Evolutionary conservation across 1,284 basidiomycete genomes (phyloP).

Genomic region (Tetrapyrgos nigripes): DNA sequence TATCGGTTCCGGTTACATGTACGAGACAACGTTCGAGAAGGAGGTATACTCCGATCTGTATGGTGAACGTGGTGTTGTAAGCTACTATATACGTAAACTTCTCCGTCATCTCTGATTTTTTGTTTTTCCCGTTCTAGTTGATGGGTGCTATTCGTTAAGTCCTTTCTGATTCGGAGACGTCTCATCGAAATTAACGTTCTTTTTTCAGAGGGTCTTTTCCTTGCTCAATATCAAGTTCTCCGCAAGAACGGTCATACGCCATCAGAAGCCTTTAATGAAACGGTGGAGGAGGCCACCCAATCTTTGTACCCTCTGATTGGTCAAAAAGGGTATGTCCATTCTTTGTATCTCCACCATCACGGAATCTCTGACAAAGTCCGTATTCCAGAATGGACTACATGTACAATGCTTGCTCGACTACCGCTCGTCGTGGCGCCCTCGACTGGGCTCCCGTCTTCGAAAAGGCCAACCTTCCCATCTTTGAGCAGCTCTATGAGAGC

Average conservation of each 20-base stretch:
- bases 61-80: conserved; percentile 98
- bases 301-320: conserved; percentile 98
- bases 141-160: conserved; percentile 98
- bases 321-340: conserved; percentile 76
- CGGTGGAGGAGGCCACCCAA: conserved; percentile 98
- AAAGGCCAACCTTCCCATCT: conserved; percentile 91
- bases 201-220: conserved; percentile 91
- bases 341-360: neutral
- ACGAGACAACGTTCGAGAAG: conserved; percentile 99
- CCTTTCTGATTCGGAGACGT: conserved; percentile 3
- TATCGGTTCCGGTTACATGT: conserved; percentile 95
- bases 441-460: conserved; percentile 99
- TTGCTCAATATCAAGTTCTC: conserved; percentile 99
- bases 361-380: conserved; percentile 10
- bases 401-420: conserved; percentile 99
- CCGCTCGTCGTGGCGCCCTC: conserved; percentile 96
- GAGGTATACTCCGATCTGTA: conserved; percentile 99
- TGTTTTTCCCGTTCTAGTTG: conserved; percentile 56
- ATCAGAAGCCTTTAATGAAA: conserved; percentile 99
- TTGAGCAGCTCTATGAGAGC: conserved; percentile 94
- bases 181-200: conserved; percentile 22
- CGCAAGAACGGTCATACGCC: conserved; percentile 98
- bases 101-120: conserved; percentile 27
- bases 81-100: conserved; percentile 39
- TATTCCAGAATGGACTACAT: conserved; percentile 95